These are phyloP conservation scores for Paraglomus occultum DNA, from an alignment of 192 early-diverging fungal genomes.

Conservation along the genomic window DNA sequence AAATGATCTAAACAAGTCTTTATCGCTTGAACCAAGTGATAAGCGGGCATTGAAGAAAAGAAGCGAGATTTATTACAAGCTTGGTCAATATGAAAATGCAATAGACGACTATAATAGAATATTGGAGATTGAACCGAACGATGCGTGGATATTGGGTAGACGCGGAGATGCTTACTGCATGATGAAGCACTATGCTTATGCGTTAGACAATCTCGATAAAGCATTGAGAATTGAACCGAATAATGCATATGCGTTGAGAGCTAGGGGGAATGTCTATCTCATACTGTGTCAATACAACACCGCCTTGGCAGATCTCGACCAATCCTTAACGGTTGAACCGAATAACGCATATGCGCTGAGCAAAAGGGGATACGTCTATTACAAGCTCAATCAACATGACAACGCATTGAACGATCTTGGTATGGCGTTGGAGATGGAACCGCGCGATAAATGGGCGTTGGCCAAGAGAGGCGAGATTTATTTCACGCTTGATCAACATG, in stretches of 20 bases:
- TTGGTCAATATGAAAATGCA: not conserved
- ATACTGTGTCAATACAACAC: not conserved
- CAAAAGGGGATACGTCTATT: not conserved
- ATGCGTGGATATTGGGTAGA: not conserved
- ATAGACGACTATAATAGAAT: not conserved
- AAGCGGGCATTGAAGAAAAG: not conserved
- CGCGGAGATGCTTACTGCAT: not conserved
- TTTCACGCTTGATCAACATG: constrained; percentile 13
- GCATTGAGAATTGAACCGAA: not conserved
- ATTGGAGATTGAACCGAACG: not conserved
- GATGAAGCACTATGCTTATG: not conserved
- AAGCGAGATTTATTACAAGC: not conserved
- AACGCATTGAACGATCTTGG: not conserved
- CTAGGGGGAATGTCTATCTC: constrained; percentile 9
- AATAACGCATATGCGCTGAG: constrained; percentile 1
- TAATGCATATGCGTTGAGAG: not conserved
- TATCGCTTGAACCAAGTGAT: not conserved
- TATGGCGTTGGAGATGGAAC: not conserved
- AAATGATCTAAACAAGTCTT: constrained; percentile 20
- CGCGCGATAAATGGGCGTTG: not conserved
- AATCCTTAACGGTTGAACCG: not conserved
- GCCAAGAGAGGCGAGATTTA: constrained; percentile 6
- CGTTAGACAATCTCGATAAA: not conserved
- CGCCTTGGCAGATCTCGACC: constrained; percentile 11
- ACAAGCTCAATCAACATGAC: not conserved